A percentile compares a stretch with the other conserved stretches of the same genome.
phyloP scores from a whole-genome alignment of 371 early-diverging fungal species.

The Rhizopus microsporus region DNA sequence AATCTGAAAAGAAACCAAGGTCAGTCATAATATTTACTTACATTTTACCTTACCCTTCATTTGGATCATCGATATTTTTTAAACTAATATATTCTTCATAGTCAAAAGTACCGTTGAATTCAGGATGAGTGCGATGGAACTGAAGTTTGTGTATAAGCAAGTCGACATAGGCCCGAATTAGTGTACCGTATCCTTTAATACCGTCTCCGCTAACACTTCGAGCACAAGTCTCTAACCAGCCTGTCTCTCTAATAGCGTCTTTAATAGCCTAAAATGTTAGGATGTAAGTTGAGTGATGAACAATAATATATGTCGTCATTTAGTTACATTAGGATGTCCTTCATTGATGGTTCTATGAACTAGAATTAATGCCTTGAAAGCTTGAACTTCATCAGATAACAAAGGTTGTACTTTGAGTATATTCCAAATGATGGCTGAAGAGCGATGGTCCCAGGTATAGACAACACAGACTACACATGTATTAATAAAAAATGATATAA shows the following conservation, averaged over 20 bases:
- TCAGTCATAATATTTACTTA: no score
- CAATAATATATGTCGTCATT: background rate
- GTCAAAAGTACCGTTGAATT: constrained; percentile 94
- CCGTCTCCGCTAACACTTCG: constrained; percentile 64
- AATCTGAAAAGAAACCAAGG: constrained; percentile 51
- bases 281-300: background rate
- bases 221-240: constrained; percentile 69
- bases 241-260: constrained; percentile 74
- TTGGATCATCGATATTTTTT: constrained; percentile 93
- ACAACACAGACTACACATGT: constrained; percentile 72
- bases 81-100: constrained; percentile 95
- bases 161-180: constrained; percentile 91
- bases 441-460: constrained; percentile 94
- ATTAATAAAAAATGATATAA: no score
- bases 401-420: constrained; percentile 86
- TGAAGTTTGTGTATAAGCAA: constrained; percentile 89
- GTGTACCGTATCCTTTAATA: constrained; percentile 77
- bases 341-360: constrained; percentile 95
- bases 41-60: constrained; percentile 81
- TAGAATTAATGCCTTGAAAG: constrained; percentile 93
- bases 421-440: constrained; percentile 85
- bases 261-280: constrained; percentile 58
- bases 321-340: constrained; percentile 81
- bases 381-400: constrained; percentile 88
- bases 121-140: constrained; percentile 89